These are phyloP conservation scores for Casaregolazyma lundiana DNA, from an alignment of 1,139 yeast genomes.

Conservation along the genomic window DNA sequence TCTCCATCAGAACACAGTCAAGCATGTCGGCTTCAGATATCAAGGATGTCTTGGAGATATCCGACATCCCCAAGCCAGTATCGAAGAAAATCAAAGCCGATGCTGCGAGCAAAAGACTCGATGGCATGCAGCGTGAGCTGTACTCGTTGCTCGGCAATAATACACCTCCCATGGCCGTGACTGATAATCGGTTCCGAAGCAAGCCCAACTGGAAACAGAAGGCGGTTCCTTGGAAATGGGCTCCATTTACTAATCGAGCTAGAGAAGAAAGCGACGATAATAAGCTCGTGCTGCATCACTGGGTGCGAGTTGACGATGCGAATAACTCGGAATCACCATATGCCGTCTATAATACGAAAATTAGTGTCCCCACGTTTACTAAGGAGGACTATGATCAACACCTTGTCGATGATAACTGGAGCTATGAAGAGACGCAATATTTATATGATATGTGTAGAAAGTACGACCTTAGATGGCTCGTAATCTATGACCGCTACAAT, in stretches of 20 bases:
- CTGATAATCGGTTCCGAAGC: conserved; percentile 56
- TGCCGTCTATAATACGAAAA: conserved; percentile 66
- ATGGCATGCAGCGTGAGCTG: conserved; percentile 88
- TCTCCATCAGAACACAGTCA: not conserved
- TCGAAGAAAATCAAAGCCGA: conserved; percentile 13
- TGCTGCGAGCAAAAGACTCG: conserved; percentile 23
- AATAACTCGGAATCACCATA: conserved; percentile 39
- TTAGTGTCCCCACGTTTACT: conserved; percentile 67
- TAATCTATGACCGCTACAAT: conserved; percentile 70
- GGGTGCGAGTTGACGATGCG: conserved; percentile 69
- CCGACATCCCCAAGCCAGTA: conserved; percentile 6
- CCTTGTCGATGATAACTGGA: conserved; percentile 51
- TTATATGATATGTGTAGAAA: conserved; percentile 66
- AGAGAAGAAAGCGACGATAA: conserved; percentile 34
- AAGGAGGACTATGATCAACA: conserved; percentile 56
- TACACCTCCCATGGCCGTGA: conserved; percentile 73
- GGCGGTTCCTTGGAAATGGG: conserved; percentile 79
- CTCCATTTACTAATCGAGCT: conserved; percentile 54
- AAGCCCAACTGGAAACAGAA: conserved; percentile 55
- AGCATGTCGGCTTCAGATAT: conserved; percentile 8
- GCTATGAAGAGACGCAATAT: conserved; percentile 69
- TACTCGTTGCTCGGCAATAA: conserved; percentile 86
- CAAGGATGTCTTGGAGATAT: conserved; percentile 5
- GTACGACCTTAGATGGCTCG: conserved; percentile 85
- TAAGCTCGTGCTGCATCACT: conserved; percentile 59